These are phyloP conservation scores for Fagopyrum homotropicum DNA, from an alignment of 148 eudicot species.

Conservation along the genomic window DNA sequence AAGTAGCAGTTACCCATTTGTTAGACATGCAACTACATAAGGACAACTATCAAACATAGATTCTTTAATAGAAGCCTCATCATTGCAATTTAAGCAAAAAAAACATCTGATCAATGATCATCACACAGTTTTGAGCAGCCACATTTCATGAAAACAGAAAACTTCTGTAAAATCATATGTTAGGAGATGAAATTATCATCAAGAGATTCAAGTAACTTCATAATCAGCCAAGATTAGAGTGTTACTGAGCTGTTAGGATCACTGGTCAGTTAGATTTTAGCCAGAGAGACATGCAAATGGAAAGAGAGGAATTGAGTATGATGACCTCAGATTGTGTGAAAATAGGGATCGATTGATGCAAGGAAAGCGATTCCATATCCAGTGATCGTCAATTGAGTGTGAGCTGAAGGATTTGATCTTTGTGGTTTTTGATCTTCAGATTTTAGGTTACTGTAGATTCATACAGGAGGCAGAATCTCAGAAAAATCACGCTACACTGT, in stretches of 20 bases:
- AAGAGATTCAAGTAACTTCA: neutral
- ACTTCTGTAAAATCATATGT: neutral
- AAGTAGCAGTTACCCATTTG: neutral
- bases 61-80: neutral
- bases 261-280: no score
- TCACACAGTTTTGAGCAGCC: neutral
- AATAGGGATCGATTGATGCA: neutral
- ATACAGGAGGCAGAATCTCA: neutral
- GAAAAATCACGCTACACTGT: neutral
- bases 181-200: neutral
- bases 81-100: neutral
- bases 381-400: neutral
- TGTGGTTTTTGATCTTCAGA: conserved; percentile 4
- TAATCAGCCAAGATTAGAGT: neutral
- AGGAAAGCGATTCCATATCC: neutral
- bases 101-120: neutral
- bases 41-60: neutral
- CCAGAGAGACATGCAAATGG: neutral
- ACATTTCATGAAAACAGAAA: neutral
- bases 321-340: conserved; percentile 5
- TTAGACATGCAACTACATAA: neutral
- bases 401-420: neutral
- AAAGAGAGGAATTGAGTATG: neutral
- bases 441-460: neutral
- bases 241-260: no score